phyloP scores from a whole-genome alignment of 345 rosid genomes.

The Ceriops decandra region DNA sequence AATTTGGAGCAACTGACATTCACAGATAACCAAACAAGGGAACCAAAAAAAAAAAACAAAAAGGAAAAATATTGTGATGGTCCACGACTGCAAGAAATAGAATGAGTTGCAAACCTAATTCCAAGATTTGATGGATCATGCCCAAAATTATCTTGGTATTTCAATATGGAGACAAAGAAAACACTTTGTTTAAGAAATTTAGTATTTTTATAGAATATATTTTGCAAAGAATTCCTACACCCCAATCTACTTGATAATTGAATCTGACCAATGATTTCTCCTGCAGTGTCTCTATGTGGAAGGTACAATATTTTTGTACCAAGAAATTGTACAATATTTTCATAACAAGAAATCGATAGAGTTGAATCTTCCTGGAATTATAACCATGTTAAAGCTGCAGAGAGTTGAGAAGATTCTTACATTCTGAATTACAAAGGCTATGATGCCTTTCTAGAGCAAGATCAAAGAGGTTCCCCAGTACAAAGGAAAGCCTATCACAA shows the following conservation, averaged over 20 bases:
- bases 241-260: too few species aligned
- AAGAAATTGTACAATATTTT: neutral
- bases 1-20: neutral
- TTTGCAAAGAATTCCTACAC: too few species aligned
- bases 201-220: too few species aligned
- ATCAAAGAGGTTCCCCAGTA: slow-evolving; percentile 78
- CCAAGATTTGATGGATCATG: too few species aligned
- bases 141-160: too few species aligned
- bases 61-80: neutral
- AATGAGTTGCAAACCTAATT: too few species aligned
- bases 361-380: neutral
- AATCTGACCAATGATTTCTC: too few species aligned
- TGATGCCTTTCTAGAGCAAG: slow-evolving; percentile 79
- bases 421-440: slow-evolving; percentile 48
- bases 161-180: too few species aligned
- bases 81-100: too few species aligned
- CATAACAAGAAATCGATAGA: neutral
- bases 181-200: too few species aligned
- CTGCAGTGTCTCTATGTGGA: too few species aligned
- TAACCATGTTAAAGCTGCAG: neutral
- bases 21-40: neutral
- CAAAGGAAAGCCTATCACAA: slow-evolving; percentile 90
- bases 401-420: slow-evolving; percentile 42
- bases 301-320: too few species aligned
- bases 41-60: neutral